phyloP scores from a whole-genome alignment of 176 grass and related monocot species.

The Cenchrus americanus region DNA sequence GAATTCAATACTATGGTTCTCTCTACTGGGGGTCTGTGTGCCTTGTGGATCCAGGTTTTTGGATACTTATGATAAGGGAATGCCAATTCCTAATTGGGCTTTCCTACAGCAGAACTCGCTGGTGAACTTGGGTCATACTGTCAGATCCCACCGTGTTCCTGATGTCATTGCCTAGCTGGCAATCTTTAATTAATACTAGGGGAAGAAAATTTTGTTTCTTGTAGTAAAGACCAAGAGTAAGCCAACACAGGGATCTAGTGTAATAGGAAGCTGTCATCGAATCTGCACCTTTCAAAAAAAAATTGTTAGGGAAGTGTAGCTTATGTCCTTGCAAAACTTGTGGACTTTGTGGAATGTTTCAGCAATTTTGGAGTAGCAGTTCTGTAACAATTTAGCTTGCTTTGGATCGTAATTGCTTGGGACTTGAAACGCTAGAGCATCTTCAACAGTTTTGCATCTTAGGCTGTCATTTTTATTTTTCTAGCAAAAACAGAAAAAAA shows the following conservation, averaged over 20 bases:
- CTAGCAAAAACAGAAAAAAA: too few relatives aligned
- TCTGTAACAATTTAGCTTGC: too few relatives aligned
- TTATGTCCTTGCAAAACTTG: not conserved
- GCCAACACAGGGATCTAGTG: not conserved
- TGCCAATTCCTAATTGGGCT: not conserved
- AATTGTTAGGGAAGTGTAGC: not conserved
- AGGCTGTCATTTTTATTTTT: too few relatives aligned
- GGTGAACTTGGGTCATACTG: not conserved
- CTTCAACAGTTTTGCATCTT: too few relatives aligned
- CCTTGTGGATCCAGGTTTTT: not conserved
- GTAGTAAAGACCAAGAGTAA: not conserved
- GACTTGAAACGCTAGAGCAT: too few relatives aligned
- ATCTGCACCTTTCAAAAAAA: not conserved
- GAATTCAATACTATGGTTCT: not conserved
- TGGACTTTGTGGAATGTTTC: not conserved
- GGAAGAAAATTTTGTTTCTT: not conserved
- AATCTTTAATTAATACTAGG: not conserved
- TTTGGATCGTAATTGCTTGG: too few relatives aligned
- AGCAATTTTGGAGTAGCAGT: not conserved
- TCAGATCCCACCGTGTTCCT: not conserved
- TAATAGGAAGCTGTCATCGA: not conserved
- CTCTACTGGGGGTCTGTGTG: not conserved
- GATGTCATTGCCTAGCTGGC: not conserved
- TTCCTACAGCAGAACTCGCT: too few relatives aligned
- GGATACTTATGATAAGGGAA: not conserved